Conservation (phyloP, 2,329 filamentous ascomycete species). For the Calonectria crousiana region DNA sequence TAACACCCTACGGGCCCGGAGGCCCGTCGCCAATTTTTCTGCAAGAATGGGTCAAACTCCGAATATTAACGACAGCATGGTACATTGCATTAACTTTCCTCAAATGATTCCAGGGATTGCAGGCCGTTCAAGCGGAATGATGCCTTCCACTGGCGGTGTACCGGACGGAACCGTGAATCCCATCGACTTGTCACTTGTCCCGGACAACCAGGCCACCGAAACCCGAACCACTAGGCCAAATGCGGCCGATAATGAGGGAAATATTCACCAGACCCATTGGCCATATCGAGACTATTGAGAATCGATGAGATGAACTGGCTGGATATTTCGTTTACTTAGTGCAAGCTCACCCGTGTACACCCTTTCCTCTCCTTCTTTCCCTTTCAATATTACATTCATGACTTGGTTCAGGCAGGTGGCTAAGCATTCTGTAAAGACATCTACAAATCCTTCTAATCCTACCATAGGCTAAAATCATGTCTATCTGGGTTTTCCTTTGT, state of each 20-base stretch:
- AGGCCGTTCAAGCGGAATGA: neutral
- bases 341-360: neutral
- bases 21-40: neutral
- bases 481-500: no score
- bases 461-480: neutral
- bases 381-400: neutral
- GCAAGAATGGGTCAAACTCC: no score
- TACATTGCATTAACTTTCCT: neutral
- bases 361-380: neutral
- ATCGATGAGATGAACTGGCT: neutral
- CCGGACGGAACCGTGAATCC: neutral
- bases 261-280: neutral
- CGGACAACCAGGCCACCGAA: neutral
- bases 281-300: neutral
- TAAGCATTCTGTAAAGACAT: neutral
- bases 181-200: neutral
- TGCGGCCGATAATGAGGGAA: neutral
- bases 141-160: neutral
- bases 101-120: rapidly evolving
- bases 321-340: neutral
- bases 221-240: neutral
- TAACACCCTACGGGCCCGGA: no score
- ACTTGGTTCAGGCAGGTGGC: neutral
- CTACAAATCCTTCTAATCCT: neutral
- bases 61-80: neutral